phyloP scores from a whole-genome alignment of 148 eudicot species.

The Amaranthus cruentus region DNA sequence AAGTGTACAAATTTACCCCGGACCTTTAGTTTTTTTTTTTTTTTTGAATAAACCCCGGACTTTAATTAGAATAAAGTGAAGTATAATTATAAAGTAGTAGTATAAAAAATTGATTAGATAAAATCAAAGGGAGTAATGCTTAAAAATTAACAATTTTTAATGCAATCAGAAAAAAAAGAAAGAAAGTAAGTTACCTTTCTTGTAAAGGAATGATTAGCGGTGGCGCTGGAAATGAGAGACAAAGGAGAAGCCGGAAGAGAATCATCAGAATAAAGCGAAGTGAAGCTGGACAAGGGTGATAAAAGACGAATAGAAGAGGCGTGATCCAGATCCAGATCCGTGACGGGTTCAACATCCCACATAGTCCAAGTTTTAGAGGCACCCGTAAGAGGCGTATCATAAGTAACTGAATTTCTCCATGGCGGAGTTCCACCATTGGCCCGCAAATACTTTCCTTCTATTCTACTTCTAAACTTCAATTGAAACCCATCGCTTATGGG shows the following conservation, averaged over 20 bases:
- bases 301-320: constrained; percentile 25
- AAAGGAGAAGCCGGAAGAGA: constrained; percentile 41
- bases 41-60: no score
- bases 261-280: constrained; percentile 47
- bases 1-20: no score
- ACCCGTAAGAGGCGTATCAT: constrained; percentile 43
- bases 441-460: constrained; percentile 48
- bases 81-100: no score
- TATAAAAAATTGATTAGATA: no score
- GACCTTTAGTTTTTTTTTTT: no score
- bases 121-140: no score
- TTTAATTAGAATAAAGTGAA: no score
- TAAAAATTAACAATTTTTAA: not conserved
- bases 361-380: constrained; percentile 44
- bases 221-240: constrained; percentile 31
- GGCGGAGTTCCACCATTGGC: constrained; percentile 81
- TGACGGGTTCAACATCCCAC: constrained; percentile 65
- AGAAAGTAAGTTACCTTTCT: constrained; percentile 39
- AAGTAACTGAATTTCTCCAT: constrained; percentile 73
- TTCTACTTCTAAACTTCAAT: constrained; percentile 38
- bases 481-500: constrained; percentile 65
- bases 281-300: constrained; percentile 41
- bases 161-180: not conserved
- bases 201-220: constrained; percentile 20
- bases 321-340: constrained; percentile 23